Conservation (phyloP, 257 asterid genomes). For the Salvia hispanica region DNA sequence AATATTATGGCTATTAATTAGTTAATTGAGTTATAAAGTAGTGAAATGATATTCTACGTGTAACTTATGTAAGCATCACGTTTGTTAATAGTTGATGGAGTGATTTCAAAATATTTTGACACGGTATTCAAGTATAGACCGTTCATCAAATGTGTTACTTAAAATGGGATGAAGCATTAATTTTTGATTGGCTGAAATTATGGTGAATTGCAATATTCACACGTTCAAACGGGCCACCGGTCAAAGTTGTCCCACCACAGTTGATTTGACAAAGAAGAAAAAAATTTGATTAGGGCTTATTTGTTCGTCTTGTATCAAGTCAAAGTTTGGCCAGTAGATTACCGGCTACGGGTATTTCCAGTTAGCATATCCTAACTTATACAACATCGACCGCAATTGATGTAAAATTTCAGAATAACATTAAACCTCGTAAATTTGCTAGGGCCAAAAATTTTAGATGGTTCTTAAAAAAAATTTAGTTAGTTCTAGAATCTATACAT, state of each 20-base stretch:
- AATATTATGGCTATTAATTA: no score
- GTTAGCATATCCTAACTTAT: conserved; percentile 22
- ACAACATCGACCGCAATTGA: no score
- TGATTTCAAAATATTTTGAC: not conserved
- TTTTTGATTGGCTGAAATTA: conserved; percentile 27
- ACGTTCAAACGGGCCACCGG: conserved; percentile 45
- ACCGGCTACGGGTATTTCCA: conserved; percentile 20
- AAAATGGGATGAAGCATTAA: no score
- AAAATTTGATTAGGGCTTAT: conserved; percentile 5
- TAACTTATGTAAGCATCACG: not conserved
- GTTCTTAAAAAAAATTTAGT: no score
- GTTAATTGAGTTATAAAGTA: not conserved
- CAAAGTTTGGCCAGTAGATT: conserved; percentile 36
- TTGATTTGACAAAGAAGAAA: conserved; percentile 34
- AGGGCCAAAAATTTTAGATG: no score
- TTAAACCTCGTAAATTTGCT: no score
- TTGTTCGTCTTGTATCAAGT: conserved; percentile 34
- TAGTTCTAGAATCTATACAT: no score
- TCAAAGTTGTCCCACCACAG: conserved; percentile 49
- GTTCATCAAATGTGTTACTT: not conserved
- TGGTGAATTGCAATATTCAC: conserved; percentile 39
- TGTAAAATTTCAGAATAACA: no score
- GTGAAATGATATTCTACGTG: not conserved
- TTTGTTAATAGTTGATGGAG: not conserved
- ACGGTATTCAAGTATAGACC: not conserved